Conservation (phyloP, 2,329 filamentous ascomycete species). For the Diaporthe helianthi region DNA sequence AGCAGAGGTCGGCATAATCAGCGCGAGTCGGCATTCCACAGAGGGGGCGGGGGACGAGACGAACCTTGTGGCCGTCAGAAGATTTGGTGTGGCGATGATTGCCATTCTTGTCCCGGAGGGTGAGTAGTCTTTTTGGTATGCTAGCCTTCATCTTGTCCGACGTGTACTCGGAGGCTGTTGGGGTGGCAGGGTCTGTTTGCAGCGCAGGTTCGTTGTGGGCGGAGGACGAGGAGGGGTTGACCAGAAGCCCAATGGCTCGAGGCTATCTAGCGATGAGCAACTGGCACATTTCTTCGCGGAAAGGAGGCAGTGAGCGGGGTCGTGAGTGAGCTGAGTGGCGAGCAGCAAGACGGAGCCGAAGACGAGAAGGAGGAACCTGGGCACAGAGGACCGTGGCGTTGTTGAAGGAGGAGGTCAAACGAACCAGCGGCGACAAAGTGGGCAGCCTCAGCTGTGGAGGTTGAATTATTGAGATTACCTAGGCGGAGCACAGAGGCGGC, state of each 20-base stretch:
- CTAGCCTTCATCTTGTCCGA: slow-evolving; percentile 57
- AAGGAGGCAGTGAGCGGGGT: not conserved
- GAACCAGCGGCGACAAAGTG: not conserved
- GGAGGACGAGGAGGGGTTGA: slow-evolving; percentile 25
- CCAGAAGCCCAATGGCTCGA: slow-evolving; percentile 37
- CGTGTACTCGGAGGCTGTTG: slow-evolving; percentile 8
- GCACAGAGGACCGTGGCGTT: slow-evolving; percentile 42
- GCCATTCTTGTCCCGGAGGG: slow-evolving; percentile 70
- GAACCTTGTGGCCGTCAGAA: slow-evolving; percentile 61
- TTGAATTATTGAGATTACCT: slow-evolving; percentile 22
- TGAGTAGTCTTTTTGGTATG: slow-evolving; percentile 71
- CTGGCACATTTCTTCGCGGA: slow-evolving; percentile 32
- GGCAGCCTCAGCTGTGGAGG: slow-evolving; percentile 20
- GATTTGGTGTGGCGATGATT: slow-evolving; percentile 62
- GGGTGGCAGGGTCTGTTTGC: slow-evolving; percentile 5
- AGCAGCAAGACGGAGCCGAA: not conserved
- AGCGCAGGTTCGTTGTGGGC: slow-evolving; percentile 14
- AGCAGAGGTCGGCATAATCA: slow-evolving; percentile 35
- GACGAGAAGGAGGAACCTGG: not conserved
- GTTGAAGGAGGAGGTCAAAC: slow-evolving; percentile 47
- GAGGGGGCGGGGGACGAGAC: slow-evolving; percentile 35
- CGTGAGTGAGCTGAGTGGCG: not conserved
- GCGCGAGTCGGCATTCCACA: slow-evolving; percentile 5
- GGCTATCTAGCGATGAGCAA: slow-evolving; percentile 33
- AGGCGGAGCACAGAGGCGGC: slow-evolving; percentile 11